Conservation (phyloP, 192 early-diverging fungal species). For the Entophlyctis luteolus region DNA sequence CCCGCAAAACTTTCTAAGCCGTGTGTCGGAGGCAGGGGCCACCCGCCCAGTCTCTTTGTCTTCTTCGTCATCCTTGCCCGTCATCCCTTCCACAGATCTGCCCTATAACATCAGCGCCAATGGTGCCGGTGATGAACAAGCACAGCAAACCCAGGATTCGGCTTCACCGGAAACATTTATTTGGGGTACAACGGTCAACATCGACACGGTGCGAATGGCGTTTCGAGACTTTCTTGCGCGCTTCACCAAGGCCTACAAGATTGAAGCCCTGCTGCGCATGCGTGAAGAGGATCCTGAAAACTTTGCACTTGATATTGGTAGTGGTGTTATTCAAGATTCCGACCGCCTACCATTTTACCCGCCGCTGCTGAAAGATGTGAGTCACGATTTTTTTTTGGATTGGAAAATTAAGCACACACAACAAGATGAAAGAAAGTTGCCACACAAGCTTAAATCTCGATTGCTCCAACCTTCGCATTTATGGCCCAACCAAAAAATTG, state of each 20-base stretch:
- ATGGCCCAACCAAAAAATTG: conserved; percentile 61
- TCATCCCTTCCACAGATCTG: not conserved
- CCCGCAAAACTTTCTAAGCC: no score
- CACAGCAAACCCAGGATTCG: conserved; percentile 2
- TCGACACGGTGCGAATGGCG: not conserved
- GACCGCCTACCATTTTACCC: conserved; percentile 1
- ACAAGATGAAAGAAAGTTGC: conserved; percentile 69
- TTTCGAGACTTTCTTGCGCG: conserved; percentile 8
- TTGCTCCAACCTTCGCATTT: conserved; percentile 74
- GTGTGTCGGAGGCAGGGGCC: no score
- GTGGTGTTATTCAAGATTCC: not conserved
- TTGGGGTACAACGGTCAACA: conserved; percentile 17
- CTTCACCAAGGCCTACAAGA: conserved; percentile 10
- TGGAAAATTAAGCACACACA: no score
- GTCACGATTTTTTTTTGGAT: not conserved
- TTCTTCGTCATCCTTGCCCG: not conserved
- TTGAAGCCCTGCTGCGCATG: not conserved
- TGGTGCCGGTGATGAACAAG: no score
- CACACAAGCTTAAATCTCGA: conserved; percentile 83
- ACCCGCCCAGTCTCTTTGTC: no score
- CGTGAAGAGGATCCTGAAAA: conserved; percentile 10
- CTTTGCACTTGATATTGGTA: not conserved
- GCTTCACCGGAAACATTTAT: not conserved
- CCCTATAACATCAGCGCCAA: not conserved
- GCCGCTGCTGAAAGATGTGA: not conserved